Evolutionary conservation across 23 red algal species (phyloP), one percentile per base, ranked within the genome.

Genomic region (Gracilaria vermiculophylla): DNA sequence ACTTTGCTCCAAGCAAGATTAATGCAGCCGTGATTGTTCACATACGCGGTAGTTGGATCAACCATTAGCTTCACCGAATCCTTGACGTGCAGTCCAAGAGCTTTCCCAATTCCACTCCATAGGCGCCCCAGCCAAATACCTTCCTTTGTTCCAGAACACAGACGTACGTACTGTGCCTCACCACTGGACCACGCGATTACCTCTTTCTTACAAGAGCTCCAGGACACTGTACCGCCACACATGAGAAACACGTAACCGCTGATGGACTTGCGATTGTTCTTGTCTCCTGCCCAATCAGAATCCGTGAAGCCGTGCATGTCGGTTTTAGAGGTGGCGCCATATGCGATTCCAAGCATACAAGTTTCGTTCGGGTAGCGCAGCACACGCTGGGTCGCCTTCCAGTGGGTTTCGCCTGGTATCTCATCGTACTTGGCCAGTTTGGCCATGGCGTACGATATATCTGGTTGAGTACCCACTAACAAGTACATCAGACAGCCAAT

Each of bases 81-180:
- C 19, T 76, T 41, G 12, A 72, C 25, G 12, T 41, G 7, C 19
- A 72, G 25, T 9, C 7, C 42, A 72, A 5, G 11, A 12, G 19
- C 39, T 6, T 19, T 50, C 9, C 39, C 42, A 50, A 49, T 76
- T 36, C 37, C 71, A 50, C 40, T 76, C 52, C 52, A 81, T 5
- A 81, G 44, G 11, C 0, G 47, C 23, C 51, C 35, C 27, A 81
- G 52, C 77, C 52, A 81, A 12, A 81, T 81, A 6, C 27, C 24
- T 28, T 61, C 50, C 33, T 39, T 62, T 34, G 20, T 40, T 13
- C 52, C 77, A 39, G 53, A 61, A 25, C 77, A 81, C 51, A 81
- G 55, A 81, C 51, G 61, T 27, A 81, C 55, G 62, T 81, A 81
- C 45, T 85, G 61, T 1, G 81, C 61, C 34, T 85, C 81, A 40